Evolutionary conservation across 2,329 filamentous ascomycete genomes (phyloP).

Genomic region (Alternaria arborescens): DNA sequence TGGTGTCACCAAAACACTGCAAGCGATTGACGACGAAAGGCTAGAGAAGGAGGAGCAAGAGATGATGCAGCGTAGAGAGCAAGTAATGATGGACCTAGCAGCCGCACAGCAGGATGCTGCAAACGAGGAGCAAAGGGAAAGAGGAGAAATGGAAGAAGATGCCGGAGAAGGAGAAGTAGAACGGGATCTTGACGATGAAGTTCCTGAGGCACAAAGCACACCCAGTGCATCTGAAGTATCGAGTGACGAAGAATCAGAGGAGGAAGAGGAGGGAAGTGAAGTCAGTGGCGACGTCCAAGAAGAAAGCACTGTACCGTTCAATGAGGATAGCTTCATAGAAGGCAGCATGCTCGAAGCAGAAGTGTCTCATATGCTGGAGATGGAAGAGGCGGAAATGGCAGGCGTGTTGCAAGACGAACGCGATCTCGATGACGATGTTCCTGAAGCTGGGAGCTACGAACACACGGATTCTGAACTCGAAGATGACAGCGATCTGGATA

Average conservation of each 20-base stretch:
- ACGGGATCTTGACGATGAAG: slow-evolving; percentile 54
- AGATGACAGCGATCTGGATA: slow-evolving; percentile 46
- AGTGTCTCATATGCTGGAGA: slow-evolving; percentile 50
- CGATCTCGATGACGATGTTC: slow-evolving; percentile 61
- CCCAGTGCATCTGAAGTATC: slow-evolving; percentile 49
- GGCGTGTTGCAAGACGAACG: slow-evolving; percentile 59
- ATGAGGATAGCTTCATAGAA: slow-evolving; percentile 59
- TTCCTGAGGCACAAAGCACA: slow-evolving; percentile 47
- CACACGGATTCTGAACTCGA: slow-evolving; percentile 63
- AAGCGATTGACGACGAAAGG: slow-evolving; percentile 88
- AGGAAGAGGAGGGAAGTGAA: slow-evolving; percentile 15
- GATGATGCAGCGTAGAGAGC: slow-evolving; percentile 74
- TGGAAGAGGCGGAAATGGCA: slow-evolving; percentile 58
- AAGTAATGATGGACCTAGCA: slow-evolving; percentile 76
- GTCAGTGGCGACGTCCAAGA: slow-evolving; percentile 33
- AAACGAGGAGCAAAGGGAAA: slow-evolving; percentile 52
- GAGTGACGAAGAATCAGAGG: slow-evolving; percentile 20
- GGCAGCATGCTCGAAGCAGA: slow-evolving; percentile 53
- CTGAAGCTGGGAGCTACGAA: slow-evolving; percentile 63
- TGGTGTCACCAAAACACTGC: slow-evolving; percentile 85
- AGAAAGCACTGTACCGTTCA: slow-evolving; percentile 55
- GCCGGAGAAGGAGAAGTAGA: slow-evolving; percentile 35
- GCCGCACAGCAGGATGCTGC: slow-evolving; percentile 59
- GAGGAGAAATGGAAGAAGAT: slow-evolving; percentile 51
- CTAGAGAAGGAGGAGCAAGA: slow-evolving; percentile 88